A percentile compares a stretch with the other conserved stretches of the same genome.
These are phyloP conservation scores for Solanum bukasovii DNA, from an alignment of 257 asterid genomes.

Conservation along the genomic window DNA sequence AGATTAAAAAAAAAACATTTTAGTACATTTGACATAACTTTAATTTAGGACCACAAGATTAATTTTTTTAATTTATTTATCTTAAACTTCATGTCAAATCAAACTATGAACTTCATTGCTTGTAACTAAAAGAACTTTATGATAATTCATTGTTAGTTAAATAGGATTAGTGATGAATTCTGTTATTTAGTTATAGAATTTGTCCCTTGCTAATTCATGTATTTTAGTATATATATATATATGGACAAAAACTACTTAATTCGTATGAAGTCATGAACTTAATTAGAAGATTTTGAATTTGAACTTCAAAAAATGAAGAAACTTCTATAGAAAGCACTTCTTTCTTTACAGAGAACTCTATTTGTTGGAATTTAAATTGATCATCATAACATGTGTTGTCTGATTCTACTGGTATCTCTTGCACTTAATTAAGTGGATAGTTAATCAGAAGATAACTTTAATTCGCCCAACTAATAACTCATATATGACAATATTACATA, in stretches of 20 bases:
- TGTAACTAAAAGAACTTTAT: neutral
- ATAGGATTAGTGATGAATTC: neutral
- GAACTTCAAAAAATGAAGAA: neutral
- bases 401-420: no score
- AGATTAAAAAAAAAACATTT: no score
- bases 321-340: neutral
- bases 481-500: no score
- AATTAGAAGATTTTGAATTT: accelerated
- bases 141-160: neutral
- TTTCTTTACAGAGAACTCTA: neutral
- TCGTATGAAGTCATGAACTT: neutral
- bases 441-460: no score
- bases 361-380: neutral
- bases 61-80: no score
- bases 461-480: neutral
- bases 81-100: no score
- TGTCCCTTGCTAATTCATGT: neutral
- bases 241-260: neutral
- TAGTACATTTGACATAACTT: no score
- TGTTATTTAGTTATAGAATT: neutral
- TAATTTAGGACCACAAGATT: no score
- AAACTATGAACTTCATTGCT: no score
- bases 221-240: neutral
- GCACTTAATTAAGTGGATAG: no score
- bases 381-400: neutral